Evolutionary conservation across 129 eudicot genomes (phyloP).

Genomic region (Cynara cardunculus): DNA sequence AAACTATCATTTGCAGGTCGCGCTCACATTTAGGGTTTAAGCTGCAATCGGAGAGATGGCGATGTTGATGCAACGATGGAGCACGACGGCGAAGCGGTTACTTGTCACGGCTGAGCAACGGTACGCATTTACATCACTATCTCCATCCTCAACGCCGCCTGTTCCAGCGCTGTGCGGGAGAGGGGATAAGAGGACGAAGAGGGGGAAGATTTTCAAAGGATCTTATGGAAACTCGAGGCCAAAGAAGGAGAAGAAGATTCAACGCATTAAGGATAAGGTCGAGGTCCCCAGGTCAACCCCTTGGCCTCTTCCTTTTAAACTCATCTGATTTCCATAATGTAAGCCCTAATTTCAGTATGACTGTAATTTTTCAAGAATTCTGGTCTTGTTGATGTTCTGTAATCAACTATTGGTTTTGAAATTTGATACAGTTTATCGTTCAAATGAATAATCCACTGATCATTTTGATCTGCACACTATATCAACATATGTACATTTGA

Average conservation of each 20-base stretch:
- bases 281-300: slow-evolving; percentile 99
- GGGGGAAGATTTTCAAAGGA: slow-evolving; percentile 88
- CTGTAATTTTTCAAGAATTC: neutral
- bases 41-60: slow-evolving; percentile 38
- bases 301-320: slow-evolving; percentile 98
- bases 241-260: slow-evolving; percentile 74
- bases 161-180: slow-evolving; percentile 60
- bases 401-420: neutral
- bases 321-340: slow-evolving; percentile 31
- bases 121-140: slow-evolving; percentile 40
- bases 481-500: neutral
- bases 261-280: slow-evolving; percentile 82
- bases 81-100: slow-evolving; percentile 44
- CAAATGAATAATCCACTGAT: neutral
- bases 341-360: neutral
- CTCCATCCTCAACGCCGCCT: slow-evolving; percentile 36
- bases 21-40: slow-evolving; percentile 44
- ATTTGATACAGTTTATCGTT: slow-evolving; percentile 1
- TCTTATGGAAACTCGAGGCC: slow-evolving; percentile 84
- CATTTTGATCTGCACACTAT: neutral
- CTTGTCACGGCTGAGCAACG: slow-evolving; percentile 38
- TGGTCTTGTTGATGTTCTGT: neutral
- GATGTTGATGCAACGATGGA: slow-evolving; percentile 54
- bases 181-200: slow-evolving; percentile 91
- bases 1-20: neutral